phyloP scores from a whole-genome alignment of 2,329 filamentous ascomycete genomes.

The Tolypocladium nubicola region DNA sequence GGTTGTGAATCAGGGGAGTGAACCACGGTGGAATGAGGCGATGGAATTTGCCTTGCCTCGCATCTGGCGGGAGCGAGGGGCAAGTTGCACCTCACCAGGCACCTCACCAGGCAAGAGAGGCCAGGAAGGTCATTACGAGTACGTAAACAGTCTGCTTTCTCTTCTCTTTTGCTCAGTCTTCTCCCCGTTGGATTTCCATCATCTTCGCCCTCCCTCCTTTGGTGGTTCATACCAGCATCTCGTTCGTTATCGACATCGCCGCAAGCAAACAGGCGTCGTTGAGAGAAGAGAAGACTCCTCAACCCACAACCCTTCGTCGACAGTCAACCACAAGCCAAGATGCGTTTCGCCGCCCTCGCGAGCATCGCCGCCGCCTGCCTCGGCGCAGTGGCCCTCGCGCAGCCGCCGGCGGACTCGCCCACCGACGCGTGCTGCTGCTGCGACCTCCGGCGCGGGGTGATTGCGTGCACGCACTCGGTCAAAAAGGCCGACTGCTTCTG shows the following conservation, averaged over 20 bases:
- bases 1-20: background rate
- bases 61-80: background rate
- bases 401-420: slow-evolving; percentile 1
- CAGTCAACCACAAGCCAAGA: slow-evolving; percentile 1
- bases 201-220: background rate
- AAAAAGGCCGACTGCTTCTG: slow-evolving; percentile 15
- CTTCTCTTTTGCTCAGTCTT: background rate
- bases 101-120: background rate
- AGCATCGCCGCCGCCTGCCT: slow-evolving; percentile 3
- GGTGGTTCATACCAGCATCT: background rate
- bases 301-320: background rate
- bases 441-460: slow-evolving; percentile 11
- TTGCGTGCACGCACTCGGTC: slow-evolving; percentile 13
- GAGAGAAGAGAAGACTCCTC: background rate
- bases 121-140: background rate
- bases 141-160: background rate
- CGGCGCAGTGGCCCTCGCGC: background rate
- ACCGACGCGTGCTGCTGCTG: slow-evolving; percentile 22
- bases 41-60: background rate
- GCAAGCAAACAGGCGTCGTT: background rate
- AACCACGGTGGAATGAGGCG: background rate
- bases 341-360: slow-evolving; percentile 14
- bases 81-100: background rate
- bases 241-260: background rate
- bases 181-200: background rate